A percentile compares a stretch with the other conserved stretches of the same genome.
These are phyloP conservation scores for Orobanche coerulescens DNA, from an alignment of 257 asterid genomes.

Conservation along the genomic window DNA sequence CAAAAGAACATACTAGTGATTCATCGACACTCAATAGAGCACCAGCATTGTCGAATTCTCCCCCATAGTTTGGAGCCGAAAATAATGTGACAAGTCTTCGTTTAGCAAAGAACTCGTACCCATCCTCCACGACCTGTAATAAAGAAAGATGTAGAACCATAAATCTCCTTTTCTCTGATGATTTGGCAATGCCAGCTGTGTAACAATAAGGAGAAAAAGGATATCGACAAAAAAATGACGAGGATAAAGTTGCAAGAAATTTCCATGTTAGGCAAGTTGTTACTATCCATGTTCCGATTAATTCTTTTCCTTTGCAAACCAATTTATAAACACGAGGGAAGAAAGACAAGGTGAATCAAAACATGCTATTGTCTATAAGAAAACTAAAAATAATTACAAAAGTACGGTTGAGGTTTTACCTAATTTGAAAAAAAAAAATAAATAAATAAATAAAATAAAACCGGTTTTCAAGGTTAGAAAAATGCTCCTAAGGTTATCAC, in stretches of 20 bases:
- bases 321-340: no score
- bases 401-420: no score
- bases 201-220: neutral
- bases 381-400: no score
- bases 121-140: conserved; percentile 77
- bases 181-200: neutral
- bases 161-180: neutral
- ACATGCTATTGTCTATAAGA: neutral
- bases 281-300: no score
- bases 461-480: no score
- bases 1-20: conserved; percentile 61
- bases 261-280: no score
- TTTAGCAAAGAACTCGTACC: conserved; percentile 77
- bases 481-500: no score
- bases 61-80: conserved; percentile 77
- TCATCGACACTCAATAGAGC: conserved; percentile 68
- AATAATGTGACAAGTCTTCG: conserved; percentile 61
- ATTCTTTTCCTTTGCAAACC: no score
- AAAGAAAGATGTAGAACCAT: neutral
- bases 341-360: no score
- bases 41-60: conserved; percentile 76
- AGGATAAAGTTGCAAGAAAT: neutral
- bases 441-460: no score
- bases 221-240: neutral
- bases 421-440: no score